phyloP scores from a whole-genome alignment of 208 protist genomes.

The Trypanosoma theileri region DNA sequence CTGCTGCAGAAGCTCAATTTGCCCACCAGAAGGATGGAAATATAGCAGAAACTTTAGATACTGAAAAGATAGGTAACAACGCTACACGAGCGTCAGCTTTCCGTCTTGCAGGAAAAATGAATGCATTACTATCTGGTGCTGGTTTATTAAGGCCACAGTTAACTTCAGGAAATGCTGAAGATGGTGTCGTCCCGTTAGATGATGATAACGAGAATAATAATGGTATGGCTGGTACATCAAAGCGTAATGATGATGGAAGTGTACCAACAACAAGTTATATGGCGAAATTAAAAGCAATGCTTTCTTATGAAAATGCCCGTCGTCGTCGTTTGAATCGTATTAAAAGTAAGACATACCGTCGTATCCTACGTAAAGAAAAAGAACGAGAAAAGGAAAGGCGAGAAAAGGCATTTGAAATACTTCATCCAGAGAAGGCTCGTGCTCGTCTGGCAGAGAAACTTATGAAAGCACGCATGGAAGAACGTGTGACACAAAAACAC shows the following conservation, averaged over 20 bases:
- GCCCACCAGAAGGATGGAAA: not conserved
- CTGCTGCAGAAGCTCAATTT: slow-evolving; percentile 36
- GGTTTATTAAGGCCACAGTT: slow-evolving; percentile 48
- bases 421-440: slow-evolving; percentile 86
- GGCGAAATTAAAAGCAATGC: slow-evolving; percentile 89
- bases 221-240: not conserved
- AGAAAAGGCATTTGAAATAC: slow-evolving; percentile 81
- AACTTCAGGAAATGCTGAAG: slow-evolving; percentile 17
- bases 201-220: slow-evolving; percentile 18
- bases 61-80: slow-evolving; percentile 14
- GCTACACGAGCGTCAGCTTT: slow-evolving; percentile 35
- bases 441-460: slow-evolving; percentile 71
- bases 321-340: slow-evolving; percentile 90
- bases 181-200: slow-evolving; percentile 6
- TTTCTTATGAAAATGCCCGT: slow-evolving; percentile 84
- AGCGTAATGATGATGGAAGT: slow-evolving; percentile 5
- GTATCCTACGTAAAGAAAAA: slow-evolving; percentile 91
- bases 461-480: slow-evolving; percentile 78
- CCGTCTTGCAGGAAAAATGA: slow-evolving; percentile 54
- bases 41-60: slow-evolving; percentile 9
- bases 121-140: slow-evolving; percentile 54
- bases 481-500: slow-evolving; percentile 90
- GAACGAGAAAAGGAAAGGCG: slow-evolving; percentile 81
- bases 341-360: slow-evolving; percentile 93
- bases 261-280: slow-evolving; percentile 63